Evolutionary conservation across 2,329 filamentous ascomycete genomes (phyloP).

Genomic region (Lasiodiplodia hormozganensis): DNA sequence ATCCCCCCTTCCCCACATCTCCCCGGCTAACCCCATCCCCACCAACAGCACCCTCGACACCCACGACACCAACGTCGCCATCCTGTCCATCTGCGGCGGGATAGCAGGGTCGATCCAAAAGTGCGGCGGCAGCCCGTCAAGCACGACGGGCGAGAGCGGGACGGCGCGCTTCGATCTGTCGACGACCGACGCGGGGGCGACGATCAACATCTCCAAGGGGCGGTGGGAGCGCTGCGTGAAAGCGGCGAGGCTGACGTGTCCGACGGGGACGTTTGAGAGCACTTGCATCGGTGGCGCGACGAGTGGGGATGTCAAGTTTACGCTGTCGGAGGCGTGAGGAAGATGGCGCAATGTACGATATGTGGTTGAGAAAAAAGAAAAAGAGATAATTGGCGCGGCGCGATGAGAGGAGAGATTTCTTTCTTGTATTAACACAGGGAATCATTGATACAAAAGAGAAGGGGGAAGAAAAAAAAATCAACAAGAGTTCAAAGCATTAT

Average conservation of each 20-base stretch:
- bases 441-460: constrained; percentile 4
- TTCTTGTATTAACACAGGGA: constrained; percentile 16
- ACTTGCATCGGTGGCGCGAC: constrained; percentile 59
- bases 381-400: neutral
- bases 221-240: constrained; percentile 63
- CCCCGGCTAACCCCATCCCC: neutral
- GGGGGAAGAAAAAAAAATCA: neutral
- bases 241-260: constrained; percentile 60
- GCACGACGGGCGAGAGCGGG: constrained; percentile 55
- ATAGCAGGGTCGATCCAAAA: constrained; percentile 56
- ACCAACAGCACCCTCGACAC: constrained; percentile 35
- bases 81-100: constrained; percentile 58
- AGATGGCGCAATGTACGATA: neutral
- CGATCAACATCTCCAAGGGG: constrained; percentile 61
- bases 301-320: constrained; percentile 55
- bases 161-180: constrained; percentile 58
- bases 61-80: constrained; percentile 46
- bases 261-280: constrained; percentile 56
- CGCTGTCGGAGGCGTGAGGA: constrained; percentile 31
- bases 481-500: neutral
- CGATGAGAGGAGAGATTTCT: constrained; percentile 9
- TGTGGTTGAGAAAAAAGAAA: neutral
- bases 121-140: constrained; percentile 54
- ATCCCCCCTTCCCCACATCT: neutral
- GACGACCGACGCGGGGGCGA: constrained; percentile 49